Evolutionary conservation across 768 basidiomycete species (phyloP).

Genomic region (Amanita muscaria): DNA sequence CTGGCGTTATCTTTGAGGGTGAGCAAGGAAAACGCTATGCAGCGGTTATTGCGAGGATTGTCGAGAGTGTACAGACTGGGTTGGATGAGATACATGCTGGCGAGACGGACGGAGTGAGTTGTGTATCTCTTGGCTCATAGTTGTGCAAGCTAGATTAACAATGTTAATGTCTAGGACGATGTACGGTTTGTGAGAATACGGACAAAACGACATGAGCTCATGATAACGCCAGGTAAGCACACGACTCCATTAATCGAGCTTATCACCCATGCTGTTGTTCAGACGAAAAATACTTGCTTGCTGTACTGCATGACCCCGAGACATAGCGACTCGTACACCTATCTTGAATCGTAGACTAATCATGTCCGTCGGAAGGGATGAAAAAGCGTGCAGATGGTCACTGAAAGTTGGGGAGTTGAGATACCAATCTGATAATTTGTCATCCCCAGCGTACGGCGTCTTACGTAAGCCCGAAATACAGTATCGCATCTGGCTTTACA

Average conservation of each 20-base stretch:
- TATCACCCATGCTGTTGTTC: neutral
- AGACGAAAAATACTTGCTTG: conserved; percentile 78
- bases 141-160: neutral
- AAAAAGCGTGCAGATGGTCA: too few species aligned
- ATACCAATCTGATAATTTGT: too few species aligned
- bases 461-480: too few species aligned
- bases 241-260: too few species aligned
- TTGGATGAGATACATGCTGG: conserved; percentile 64
- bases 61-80: conserved; percentile 69
- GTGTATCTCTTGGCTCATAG: neutral
- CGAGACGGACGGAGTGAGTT: conserved; percentile 18
- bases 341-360: too few species aligned
- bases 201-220: conserved; percentile 84
- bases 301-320: conserved; percentile 74
- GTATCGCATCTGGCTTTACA: neutral
- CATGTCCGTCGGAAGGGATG: too few species aligned
- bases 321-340: conserved; percentile 21
- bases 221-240: conserved; percentile 83
- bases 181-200: conserved; percentile 85
- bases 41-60: conserved; percentile 60
- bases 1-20: conserved; percentile 80
- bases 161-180: conserved; percentile 52
- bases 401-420: too few species aligned
- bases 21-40: conserved; percentile 77
- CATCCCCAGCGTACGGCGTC: too few species aligned